A percentile compares a stretch with the other conserved stretches of the same genome.
phyloP scores from a whole-genome alignment of 192 early-diverging fungal species.

The Entomortierella parvispora region DNA sequence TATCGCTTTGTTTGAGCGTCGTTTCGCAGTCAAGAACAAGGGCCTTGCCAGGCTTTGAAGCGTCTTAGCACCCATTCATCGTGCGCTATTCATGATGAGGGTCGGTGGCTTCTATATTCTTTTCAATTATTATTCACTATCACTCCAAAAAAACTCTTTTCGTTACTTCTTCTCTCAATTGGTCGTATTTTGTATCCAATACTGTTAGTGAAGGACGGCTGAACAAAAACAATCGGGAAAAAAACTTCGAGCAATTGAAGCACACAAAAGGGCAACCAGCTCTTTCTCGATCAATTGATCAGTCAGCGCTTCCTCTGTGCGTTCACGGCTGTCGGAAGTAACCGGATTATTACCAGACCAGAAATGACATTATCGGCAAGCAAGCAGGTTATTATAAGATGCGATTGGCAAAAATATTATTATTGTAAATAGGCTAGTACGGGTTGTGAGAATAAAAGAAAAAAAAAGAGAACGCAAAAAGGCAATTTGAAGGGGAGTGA shows the following conservation, averaged over 20 bases:
- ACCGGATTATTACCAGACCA: too few species aligned
- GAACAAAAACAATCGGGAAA: too few species aligned
- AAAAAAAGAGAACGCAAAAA: constrained; percentile 14
- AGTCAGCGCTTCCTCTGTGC: too few species aligned
- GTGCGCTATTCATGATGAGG: constrained; percentile 20
- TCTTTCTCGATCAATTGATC: too few species aligned
- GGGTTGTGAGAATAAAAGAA: constrained; percentile 7
- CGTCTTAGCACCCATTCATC: constrained; percentile 52
- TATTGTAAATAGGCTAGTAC: constrained; percentile 4
- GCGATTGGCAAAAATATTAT: background rate
- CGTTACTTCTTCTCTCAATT: background rate
- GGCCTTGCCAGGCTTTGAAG: constrained; percentile 51
- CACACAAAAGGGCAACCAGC: background rate
- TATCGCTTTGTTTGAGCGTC: constrained; percentile 56
- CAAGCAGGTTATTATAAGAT: too few species aligned
- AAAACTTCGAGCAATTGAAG: too few species aligned
- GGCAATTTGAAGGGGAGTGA: too few species aligned
- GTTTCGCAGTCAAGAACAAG: constrained; percentile 50
- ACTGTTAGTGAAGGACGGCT: too few species aligned
- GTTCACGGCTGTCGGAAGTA: too few species aligned
- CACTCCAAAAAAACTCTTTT: background rate
- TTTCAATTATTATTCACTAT: too few species aligned
- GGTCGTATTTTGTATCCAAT: too few species aligned
- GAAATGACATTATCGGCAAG: too few species aligned
- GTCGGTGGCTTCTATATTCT: constrained; percentile 49